Evolutionary conservation across 139 green algal species (phyloP).

Genomic region (Edaphochlamys debaryana): DNA sequence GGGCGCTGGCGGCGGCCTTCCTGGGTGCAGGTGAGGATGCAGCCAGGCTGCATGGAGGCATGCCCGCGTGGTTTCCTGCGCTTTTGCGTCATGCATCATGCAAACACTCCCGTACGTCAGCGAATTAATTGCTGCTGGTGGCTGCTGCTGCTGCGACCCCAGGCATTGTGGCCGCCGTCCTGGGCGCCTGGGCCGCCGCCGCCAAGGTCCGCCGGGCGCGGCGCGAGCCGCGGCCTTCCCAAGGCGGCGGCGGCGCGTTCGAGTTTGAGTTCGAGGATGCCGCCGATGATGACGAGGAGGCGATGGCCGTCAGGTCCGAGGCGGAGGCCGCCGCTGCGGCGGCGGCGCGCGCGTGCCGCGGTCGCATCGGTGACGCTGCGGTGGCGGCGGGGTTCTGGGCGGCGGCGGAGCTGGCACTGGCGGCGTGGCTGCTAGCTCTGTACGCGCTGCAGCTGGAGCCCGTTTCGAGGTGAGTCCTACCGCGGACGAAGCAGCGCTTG

Average conservation of each 20-base stretch:
- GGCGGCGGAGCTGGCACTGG: background rate
- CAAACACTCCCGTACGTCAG: too few relatives aligned
- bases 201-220: too few relatives aligned
- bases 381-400: background rate
- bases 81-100: too few relatives aligned
- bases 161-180: too few relatives aligned
- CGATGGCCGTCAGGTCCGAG: too few relatives aligned
- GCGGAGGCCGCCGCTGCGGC: background rate
- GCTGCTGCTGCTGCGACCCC: too few relatives aligned
- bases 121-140: too few relatives aligned
- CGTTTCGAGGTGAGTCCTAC: background rate
- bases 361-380: background rate
- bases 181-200: background rate
- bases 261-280: background rate
- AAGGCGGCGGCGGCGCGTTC: conserved; percentile 14
- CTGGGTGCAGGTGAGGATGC: background rate
- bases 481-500: too few relatives aligned
- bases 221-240: too few relatives aligned
- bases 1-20: background rate
- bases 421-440: background rate
- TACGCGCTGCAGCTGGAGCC: conserved; percentile 2
- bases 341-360: background rate
- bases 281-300: background rate
- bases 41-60: too few relatives aligned
- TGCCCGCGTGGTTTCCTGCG: too few relatives aligned